Base-by-base conservation (phyloP, 371 early-diverging fungal genomes). In the Smittium culicis region DNA sequence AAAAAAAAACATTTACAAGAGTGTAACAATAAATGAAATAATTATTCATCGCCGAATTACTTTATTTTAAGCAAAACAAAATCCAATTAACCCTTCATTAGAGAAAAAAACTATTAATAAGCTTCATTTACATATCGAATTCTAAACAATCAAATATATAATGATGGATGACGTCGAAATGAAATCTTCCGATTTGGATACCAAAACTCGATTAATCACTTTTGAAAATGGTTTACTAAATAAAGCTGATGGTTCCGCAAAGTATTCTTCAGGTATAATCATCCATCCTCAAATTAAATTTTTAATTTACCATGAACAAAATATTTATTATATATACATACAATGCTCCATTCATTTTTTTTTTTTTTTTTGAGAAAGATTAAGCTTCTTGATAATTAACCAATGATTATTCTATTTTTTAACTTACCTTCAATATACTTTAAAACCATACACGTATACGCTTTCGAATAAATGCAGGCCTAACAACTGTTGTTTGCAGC, bases 401-500 rank as follows among this genome's bases (percentile, higher is more conserved):
- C n/a, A n/a, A n/a, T n/a, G n/a, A n/a, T n/a, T n/a, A n/a, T n/a
- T n/a, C n/a, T n/a, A n/a, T n/a, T n/a, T 45, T 45, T 45, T 45
- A 20, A 45, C 45, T 45, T 45, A n/a, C n/a, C n/a, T n/a, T n/a
- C n/a, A n/a, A n/a, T n/a, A n/a, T n/a, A n/a, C n/a, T n/a, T n/a
- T n/a, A n/a, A n/a, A n/a, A n/a, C n/a, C n/a, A n/a, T n/a, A n/a
- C n/a, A n/a, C n/a, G n/a, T n/a, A n/a, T n/a, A n/a, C n/a, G n/a
- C 20, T 45, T 82, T 45, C 45, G 45, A 45, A 20, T 11, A 45
- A 45, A n/a, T n/a, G n/a, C n/a, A 66, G 92, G 91, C 83, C 76
- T 81, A 66, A 86, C 91, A 1, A 78, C 86, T 0, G 89, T 92
- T 0, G 68, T 94, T 31, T 88, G 88, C 56, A 86, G 90, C 0